Evolutionary conservation across 176 grass and related monocot genomes (phyloP).

Genomic region (Elaeis guineensis): DNA sequence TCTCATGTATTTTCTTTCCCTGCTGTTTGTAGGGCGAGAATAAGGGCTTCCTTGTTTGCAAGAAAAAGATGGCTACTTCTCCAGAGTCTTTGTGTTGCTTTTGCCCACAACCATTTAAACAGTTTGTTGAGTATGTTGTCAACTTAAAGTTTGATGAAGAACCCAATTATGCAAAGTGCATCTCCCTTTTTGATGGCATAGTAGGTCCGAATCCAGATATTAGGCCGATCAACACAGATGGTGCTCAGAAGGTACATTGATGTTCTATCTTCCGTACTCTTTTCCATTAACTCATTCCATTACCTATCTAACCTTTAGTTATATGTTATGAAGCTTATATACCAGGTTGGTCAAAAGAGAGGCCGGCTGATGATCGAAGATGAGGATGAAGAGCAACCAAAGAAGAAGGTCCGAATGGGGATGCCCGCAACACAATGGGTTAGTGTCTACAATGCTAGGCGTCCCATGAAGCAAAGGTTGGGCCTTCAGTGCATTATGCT

Average conservation of each 20-base stretch:
- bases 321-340: constrained; percentile 51
- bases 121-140: constrained; percentile 84
- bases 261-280: constrained; percentile 11
- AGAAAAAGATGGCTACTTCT: constrained; percentile 95
- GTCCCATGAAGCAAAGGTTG: constrained; percentile 90
- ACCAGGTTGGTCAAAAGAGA: constrained; percentile 91
- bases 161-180: constrained; percentile 85
- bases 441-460: constrained; percentile 84
- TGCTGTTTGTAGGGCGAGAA: constrained; percentile 69
- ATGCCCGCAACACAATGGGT: constrained; percentile 92
- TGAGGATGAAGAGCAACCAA: constrained; percentile 85
- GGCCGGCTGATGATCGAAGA: constrained; percentile 75
- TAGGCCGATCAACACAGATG: constrained; percentile 91
- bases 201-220: constrained; percentile 89
- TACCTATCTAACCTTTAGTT: constrained; percentile 15
- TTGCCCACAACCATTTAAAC: constrained; percentile 75
- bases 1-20: constrained; percentile 13
- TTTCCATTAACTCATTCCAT: not conserved
- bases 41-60: constrained; percentile 93
- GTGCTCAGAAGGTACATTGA: constrained; percentile 82
- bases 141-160: constrained; percentile 93
- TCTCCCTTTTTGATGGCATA: constrained; percentile 93
- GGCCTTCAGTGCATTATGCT: not conserved
- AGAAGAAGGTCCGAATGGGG: constrained; percentile 89
- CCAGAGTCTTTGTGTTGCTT: constrained; percentile 76